These are phyloP conservation scores for Podochytrium sp. DNA, from an alignment of 192 early-diverging fungal species.

Conservation along the genomic window DNA sequence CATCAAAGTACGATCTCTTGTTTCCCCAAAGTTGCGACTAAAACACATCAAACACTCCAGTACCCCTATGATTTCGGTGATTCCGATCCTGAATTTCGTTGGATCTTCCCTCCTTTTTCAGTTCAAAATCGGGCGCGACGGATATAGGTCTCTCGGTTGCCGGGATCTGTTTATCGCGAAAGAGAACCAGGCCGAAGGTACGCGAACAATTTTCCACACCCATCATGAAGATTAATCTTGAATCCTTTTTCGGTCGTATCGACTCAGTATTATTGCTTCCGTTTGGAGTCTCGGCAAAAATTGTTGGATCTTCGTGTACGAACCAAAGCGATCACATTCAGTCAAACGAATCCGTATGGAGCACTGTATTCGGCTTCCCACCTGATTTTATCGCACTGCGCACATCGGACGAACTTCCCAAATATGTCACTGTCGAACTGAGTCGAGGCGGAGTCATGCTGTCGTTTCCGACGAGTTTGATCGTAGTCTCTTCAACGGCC, in stretches of 20 bases:
- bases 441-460: not conserved
- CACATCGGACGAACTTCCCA: not conserved
- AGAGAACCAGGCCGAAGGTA: not conserved
- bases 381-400: not conserved
- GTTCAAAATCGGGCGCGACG: not conserved
- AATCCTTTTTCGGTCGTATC: no score
- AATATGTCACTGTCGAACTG: conserved; percentile 16
- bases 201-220: no score
- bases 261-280: not conserved
- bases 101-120: conserved; percentile 1
- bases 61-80: not conserved
- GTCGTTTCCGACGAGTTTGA: not conserved
- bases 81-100: not conserved
- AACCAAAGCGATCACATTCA: not conserved
- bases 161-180: not conserved
- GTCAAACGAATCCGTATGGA: not conserved
- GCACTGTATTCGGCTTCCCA: not conserved
- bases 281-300: not conserved
- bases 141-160: not conserved
- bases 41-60: not conserved
- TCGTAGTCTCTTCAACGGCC: conserved; percentile 3
- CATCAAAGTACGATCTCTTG: not conserved
- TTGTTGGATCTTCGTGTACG: not conserved
- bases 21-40: not conserved
- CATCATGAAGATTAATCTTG: no score